phyloP scores from a whole-genome alignment of 768 basidiomycete species.

The Mycena rebaudengoi region DNA sequence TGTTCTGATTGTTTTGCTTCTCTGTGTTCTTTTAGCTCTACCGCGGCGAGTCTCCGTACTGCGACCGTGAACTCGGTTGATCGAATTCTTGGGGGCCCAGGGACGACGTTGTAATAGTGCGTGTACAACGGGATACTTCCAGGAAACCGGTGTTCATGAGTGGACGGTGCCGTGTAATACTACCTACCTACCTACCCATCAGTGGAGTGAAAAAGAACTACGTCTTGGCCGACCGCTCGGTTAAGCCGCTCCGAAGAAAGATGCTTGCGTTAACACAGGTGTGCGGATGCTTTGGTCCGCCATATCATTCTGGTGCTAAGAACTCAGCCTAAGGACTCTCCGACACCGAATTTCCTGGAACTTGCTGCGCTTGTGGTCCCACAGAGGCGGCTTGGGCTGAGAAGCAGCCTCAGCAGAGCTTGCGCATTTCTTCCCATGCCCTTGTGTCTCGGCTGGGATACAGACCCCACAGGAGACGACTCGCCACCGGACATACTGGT shows the following conservation, averaged over 20 bases:
- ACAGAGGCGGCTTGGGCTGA: background rate
- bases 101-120: too few relatives aligned
- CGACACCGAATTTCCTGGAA: background rate
- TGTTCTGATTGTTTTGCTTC: too few relatives aligned
- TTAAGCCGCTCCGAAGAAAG: background rate
- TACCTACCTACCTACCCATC: too few relatives aligned
- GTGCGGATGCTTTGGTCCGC: background rate
- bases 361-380: background rate
- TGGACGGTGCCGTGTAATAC: too few relatives aligned
- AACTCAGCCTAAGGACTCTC: background rate
- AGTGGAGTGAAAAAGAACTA: too few relatives aligned
- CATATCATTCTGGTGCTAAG: background rate
- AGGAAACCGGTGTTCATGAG: too few relatives aligned
- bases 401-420: background rate
- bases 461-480: background rate
- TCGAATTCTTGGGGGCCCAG: too few relatives aligned
- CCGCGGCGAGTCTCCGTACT: too few relatives aligned
- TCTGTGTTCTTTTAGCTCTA: too few relatives aligned
- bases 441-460: conserved; percentile 1
- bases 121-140: too few relatives aligned
- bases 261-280: background rate
- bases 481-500: background rate
- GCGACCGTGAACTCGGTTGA: too few relatives aligned
- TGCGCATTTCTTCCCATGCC: conserved; percentile 4
- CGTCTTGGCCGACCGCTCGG: too few relatives aligned